Percentiles rank a stretch among this genome's conserved stretches.
These are phyloP conservation scores for Candida koratica DNA, from an alignment of 805 yeast genomes.

Conservation along the genomic window DNA sequence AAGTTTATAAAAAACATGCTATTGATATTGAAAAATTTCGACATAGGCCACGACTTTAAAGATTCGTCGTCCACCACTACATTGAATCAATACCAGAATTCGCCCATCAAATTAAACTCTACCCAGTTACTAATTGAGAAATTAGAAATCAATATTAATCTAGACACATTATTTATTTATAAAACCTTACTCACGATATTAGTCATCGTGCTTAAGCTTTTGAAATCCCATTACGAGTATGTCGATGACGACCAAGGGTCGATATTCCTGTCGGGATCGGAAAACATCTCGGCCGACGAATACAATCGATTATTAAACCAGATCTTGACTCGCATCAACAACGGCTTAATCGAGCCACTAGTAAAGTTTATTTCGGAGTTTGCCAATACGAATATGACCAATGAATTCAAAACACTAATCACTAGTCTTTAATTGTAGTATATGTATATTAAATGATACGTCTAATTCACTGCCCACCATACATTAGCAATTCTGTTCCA, in stretches of 20 bases:
- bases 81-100: slow-evolving; percentile 18
- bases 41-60: slow-evolving; percentile 26
- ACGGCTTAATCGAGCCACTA: slow-evolving; percentile 40
- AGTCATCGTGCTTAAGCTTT: slow-evolving; percentile 22
- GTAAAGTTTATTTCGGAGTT: slow-evolving; percentile 27
- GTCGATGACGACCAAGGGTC: slow-evolving; percentile 26
- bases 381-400: slow-evolving; percentile 27
- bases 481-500: slow-evolving; percentile 31
- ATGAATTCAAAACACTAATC: slow-evolving; percentile 29
- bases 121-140: slow-evolving; percentile 41
- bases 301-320: slow-evolving; percentile 26
- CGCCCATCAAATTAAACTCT: slow-evolving; percentile 40
- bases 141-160: slow-evolving; percentile 38
- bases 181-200: slow-evolving; percentile 32
- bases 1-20: slow-evolving; percentile 33
- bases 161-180: slow-evolving; percentile 38
- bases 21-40: slow-evolving; percentile 36
- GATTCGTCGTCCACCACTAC: slow-evolving; percentile 11
- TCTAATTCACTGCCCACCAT: slow-evolving; percentile 2
- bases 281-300: slow-evolving; percentile 28
- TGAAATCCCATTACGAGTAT: slow-evolving; percentile 23
- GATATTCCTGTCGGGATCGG: slow-evolving; percentile 31
- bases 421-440: slow-evolving; percentile 11
- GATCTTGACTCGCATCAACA: slow-evolving; percentile 24
- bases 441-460: not conserved